These are phyloP conservation scores for Curvularia sp. DNA, from an alignment of 2,329 filamentous ascomycete species.

Conservation along the genomic window DNA sequence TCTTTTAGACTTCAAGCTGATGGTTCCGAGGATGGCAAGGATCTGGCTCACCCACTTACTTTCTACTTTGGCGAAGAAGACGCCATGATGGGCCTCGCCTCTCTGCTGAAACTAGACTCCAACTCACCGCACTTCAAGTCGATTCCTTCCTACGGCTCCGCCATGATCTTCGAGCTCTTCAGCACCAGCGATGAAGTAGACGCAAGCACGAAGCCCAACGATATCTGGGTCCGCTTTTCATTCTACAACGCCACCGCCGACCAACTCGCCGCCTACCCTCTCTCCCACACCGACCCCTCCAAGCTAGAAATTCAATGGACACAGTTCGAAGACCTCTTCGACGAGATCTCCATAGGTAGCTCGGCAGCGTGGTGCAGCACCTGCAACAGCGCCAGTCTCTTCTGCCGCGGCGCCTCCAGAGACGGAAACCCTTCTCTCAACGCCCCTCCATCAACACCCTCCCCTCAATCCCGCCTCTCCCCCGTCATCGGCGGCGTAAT, in stretches of 20 bases:
- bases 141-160: slow-evolving; percentile 40
- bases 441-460: neutral
- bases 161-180: slow-evolving; percentile 55
- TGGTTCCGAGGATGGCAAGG: slow-evolving; percentile 10
- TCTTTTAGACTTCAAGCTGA: slow-evolving; percentile 32
- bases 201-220: slow-evolving; percentile 49
- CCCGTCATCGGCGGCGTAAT: slow-evolving; percentile 63
- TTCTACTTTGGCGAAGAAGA: slow-evolving; percentile 49
- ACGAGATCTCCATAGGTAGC: slow-evolving; percentile 52
- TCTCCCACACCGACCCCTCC: slow-evolving; percentile 59
- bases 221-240: slow-evolving; percentile 63
- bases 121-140: slow-evolving; percentile 30
- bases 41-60: slow-evolving; percentile 51
- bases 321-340: slow-evolving; percentile 59
- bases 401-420: slow-evolving; percentile 57
- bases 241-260: slow-evolving; percentile 63
- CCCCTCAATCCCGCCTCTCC: slow-evolving; percentile 33
- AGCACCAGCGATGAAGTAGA: slow-evolving; percentile 37
- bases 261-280: slow-evolving; percentile 53
- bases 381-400: slow-evolving; percentile 57
- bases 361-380: slow-evolving; percentile 60
- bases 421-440: neutral
- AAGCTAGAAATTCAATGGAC: slow-evolving; percentile 57
- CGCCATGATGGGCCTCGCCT: slow-evolving; percentile 43
- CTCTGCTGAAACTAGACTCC: slow-evolving; percentile 35